These are phyloP conservation scores for Omphalotus guepiniiformis DNA, from an alignment of 768 basidiomycete genomes.

Conservation along the genomic window DNA sequence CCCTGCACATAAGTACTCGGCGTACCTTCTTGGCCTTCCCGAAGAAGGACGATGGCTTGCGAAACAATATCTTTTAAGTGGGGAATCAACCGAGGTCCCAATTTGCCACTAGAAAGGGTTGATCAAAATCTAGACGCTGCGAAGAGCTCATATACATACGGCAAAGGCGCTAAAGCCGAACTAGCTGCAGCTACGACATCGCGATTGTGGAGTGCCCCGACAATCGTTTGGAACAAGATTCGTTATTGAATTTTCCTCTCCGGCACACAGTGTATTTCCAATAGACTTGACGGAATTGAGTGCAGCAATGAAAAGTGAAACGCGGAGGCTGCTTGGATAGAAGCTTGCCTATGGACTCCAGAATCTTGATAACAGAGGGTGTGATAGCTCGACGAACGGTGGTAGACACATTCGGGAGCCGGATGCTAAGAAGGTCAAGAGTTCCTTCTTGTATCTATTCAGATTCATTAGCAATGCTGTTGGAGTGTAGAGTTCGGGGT, in stretches of 20 bases:
- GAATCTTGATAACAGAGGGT: constrained; percentile 47
- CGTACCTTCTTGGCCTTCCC: constrained; percentile 35
- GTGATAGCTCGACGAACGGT: constrained; percentile 49
- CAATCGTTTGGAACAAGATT: constrained; percentile 54
- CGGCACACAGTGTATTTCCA: constrained; percentile 48
- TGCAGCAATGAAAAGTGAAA: constrained; percentile 39
- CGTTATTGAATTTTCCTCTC: constrained; percentile 65
- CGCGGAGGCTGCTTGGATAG: constrained; percentile 39
- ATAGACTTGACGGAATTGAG: constrained; percentile 59
- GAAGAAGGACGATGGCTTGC: constrained; percentile 47
- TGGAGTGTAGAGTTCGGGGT: constrained; percentile 9
- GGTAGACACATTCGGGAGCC: constrained; percentile 57
- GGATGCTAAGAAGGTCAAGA: constrained; percentile 63
- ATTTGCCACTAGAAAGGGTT: constrained; percentile 46
- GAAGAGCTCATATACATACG: constrained; percentile 38
- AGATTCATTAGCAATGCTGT: no score
- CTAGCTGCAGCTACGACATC: constrained; percentile 40
- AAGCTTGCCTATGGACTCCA: constrained; percentile 46
- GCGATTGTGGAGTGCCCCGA: constrained; percentile 31
- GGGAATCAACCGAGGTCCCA: constrained; percentile 88
- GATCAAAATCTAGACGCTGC: constrained; percentile 7
- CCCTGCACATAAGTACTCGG: background rate
- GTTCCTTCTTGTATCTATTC: constrained; percentile 67
- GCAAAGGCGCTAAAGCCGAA: constrained; percentile 52
- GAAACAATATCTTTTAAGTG: constrained; percentile 69